phyloP scores from a whole-genome alignment of 2,329 filamentous ascomycete species.

The Dothidotthia symphoricarpi region DNA sequence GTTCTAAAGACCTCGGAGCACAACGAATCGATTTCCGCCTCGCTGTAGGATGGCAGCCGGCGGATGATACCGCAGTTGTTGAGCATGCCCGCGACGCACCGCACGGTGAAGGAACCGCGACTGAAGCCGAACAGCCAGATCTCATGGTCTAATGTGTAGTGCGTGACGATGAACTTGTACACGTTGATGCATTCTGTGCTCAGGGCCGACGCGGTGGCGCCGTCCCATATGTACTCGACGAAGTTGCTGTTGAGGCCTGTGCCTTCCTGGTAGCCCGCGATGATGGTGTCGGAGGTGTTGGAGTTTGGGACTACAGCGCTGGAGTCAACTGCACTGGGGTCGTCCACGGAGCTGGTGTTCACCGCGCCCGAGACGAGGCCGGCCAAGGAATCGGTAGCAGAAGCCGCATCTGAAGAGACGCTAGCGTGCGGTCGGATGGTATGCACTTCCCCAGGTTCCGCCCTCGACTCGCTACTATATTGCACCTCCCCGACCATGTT shows the following conservation, averaged over 20 bases:
- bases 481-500: conserved; percentile 32
- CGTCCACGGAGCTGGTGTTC: too few relatives aligned
- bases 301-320: too few relatives aligned
- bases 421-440: conserved; percentile 14
- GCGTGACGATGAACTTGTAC: conserved; percentile 39
- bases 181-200: conserved; percentile 36
- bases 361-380: too few relatives aligned
- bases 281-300: conserved; percentile 15
- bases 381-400: too few relatives aligned
- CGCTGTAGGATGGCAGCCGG: conserved; percentile 12
- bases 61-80: conserved; percentile 45
- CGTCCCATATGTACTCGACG: conserved; percentile 39
- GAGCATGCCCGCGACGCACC: conserved; percentile 47
- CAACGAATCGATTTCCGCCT: conserved; percentile 20
- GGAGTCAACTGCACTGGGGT: too few relatives aligned
- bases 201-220: conserved; percentile 38
- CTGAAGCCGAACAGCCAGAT: conserved; percentile 50
- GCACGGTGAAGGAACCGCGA: conserved; percentile 47
- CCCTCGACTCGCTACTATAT: conserved; percentile 8
- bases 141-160: conserved; percentile 39
- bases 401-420: too few relatives aligned
- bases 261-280: conserved; percentile 40
- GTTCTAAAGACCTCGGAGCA: conserved; percentile 37
- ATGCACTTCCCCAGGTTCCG: conserved; percentile 21
- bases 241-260: conserved; percentile 38